phyloP scores from a whole-genome alignment of 129 eudicot genomes.

The Daucus carota region DNA sequence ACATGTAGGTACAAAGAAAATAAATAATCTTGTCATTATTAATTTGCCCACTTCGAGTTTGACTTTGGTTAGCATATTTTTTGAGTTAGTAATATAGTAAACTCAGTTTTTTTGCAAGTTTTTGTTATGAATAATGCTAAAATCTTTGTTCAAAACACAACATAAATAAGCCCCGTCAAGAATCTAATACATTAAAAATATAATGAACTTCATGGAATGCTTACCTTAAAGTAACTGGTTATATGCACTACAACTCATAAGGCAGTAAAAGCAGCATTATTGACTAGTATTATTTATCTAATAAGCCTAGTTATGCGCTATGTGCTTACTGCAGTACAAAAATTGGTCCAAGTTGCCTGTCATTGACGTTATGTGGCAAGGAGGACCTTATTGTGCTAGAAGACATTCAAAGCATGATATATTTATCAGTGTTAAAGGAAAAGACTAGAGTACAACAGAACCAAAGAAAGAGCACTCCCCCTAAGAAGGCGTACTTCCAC shows the following conservation, averaged over 20 bases:
- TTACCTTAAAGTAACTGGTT: not conserved
- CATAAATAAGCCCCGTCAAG: no score
- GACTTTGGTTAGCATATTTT: not conserved
- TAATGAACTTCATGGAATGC: not conserved
- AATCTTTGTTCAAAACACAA: no score
- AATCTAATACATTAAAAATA: not conserved
- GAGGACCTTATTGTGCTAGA: not conserved
- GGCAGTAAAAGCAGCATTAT: not conserved
- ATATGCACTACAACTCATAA: not conserved
- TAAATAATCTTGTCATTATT: not conserved
- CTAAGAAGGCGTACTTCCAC: not conserved
- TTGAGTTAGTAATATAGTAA: not conserved
- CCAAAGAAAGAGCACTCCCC: not conserved
- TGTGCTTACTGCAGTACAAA: not conserved
- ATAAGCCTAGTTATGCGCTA: not conserved
- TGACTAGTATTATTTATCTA: not conserved
- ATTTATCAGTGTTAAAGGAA: not conserved
- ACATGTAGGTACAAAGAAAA: not conserved
- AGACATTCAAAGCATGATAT: not conserved
- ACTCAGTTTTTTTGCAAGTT: no score
- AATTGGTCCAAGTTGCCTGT: not conserved
- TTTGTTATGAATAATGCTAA: no score
- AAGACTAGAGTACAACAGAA: not conserved
- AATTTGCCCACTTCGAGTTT: no score
- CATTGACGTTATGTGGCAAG: slow-evolving; percentile 2